phyloP scores from a whole-genome alignment of 176 grass and related monocot genomes.

The barley (Hordeum vulgare) region DNA sequence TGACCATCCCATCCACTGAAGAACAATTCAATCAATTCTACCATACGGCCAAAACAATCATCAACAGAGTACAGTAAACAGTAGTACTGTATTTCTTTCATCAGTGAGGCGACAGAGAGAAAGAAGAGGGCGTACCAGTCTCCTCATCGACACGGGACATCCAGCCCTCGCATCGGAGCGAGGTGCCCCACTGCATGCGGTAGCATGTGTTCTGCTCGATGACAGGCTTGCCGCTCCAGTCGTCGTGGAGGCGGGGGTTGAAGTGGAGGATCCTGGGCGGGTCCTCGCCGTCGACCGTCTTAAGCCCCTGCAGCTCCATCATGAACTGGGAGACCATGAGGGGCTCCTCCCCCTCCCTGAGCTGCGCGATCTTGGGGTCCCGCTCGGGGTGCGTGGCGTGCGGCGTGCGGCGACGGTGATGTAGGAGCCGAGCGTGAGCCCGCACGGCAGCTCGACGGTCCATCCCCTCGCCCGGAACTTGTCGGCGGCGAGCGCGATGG shows the following conservation, averaged over 20 bases:
- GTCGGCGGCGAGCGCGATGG: no score
- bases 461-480: no score
- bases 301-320: conserved; percentile 93
- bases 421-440: no score
- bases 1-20: conserved; percentile 79
- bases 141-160: conserved; percentile 77
- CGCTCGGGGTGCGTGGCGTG: conserved; percentile 53
- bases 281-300: conserved; percentile 85
- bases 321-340: conserved; percentile 99
- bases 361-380: conserved; percentile 71
- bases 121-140: conserved; percentile 38
- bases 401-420: no score
- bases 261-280: conserved; percentile 94
- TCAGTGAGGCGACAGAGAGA: neutral
- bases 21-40: conserved; percentile 12
- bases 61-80: no score
- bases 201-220: conserved; percentile 99
- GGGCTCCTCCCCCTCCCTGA: conserved; percentile 59
- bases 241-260: conserved; percentile 81
- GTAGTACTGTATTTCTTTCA: neutral
- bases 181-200: conserved; percentile 90
- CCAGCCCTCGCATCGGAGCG: conserved; percentile 77
- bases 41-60: neutral
- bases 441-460: no score
- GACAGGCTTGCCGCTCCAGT: conserved; percentile 89